Evolutionary conservation across 2,329 filamentous ascomycete species (phyloP).

Genomic region (Rhynchosporium graminicola): DNA sequence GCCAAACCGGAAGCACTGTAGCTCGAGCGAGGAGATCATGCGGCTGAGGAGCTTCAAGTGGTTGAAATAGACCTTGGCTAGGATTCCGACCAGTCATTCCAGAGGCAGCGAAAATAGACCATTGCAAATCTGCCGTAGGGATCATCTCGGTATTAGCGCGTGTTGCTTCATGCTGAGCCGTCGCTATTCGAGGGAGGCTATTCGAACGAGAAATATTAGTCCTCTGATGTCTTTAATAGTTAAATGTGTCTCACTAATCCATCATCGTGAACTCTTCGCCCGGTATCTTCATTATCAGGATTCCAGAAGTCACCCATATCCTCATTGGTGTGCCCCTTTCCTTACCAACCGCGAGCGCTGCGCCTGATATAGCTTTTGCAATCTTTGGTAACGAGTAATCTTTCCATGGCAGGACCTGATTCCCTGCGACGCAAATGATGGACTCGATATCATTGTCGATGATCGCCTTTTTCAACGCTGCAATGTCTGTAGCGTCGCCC

Average conservation of each 20-base stretch:
- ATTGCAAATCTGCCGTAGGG: slow-evolving; percentile 35
- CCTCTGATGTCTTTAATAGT: not conserved
- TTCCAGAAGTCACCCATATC: slow-evolving; percentile 44
- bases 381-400: slow-evolving; percentile 43
- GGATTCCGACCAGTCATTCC: slow-evolving; percentile 42
- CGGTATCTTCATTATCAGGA: slow-evolving; percentile 43
- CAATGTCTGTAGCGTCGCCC: slow-evolving; percentile 44
- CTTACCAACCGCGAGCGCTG: slow-evolving; percentile 40
- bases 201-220: slow-evolving; percentile 7
- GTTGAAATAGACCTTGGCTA: slow-evolving; percentile 41
- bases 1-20: slow-evolving; percentile 19
- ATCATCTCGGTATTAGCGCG: slow-evolving; percentile 24
- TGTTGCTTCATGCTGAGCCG: slow-evolving; percentile 25
- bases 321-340: slow-evolving; percentile 42
- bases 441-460: slow-evolving; percentile 43
- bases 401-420: slow-evolving; percentile 44
- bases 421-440: slow-evolving; percentile 45
- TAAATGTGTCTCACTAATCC: slow-evolving; percentile 37
- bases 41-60: slow-evolving; percentile 36
- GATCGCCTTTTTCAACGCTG: slow-evolving; percentile 42
- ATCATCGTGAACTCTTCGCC: slow-evolving; percentile 40
- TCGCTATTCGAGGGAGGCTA: slow-evolving; percentile 18
- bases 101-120: slow-evolving; percentile 45
- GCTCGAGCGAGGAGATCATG: slow-evolving; percentile 26
- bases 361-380: slow-evolving; percentile 42